Evolutionary conservation across 805 yeast genomes (phyloP).

Genomic region (Wickerhamomyces canadensis): DNA sequence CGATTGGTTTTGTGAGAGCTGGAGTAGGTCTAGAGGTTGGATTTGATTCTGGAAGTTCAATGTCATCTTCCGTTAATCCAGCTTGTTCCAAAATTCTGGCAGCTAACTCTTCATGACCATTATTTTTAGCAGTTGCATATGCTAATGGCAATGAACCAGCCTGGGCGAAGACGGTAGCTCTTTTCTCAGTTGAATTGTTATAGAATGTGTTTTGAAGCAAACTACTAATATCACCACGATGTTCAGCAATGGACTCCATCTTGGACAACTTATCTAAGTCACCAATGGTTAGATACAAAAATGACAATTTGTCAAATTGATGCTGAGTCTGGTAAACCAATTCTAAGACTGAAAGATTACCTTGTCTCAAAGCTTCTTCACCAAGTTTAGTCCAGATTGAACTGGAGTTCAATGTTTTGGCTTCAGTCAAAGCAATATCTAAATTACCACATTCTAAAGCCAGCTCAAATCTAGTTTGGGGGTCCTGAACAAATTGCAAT

Average conservation of each 20-base stretch:
- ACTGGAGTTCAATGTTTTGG: slow-evolving; percentile 63
- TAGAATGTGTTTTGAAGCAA: slow-evolving; percentile 80
- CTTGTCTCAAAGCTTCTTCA: slow-evolving; percentile 83
- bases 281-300: slow-evolving; percentile 82
- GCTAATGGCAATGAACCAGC: slow-evolving; percentile 87
- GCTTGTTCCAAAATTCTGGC: slow-evolving; percentile 64
- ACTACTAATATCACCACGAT: slow-evolving; percentile 74
- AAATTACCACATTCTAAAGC: slow-evolving; percentile 93
- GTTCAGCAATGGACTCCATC: slow-evolving; percentile 88
- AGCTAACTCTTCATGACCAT: slow-evolving; percentile 75
- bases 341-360: slow-evolving; percentile 81
- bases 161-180: slow-evolving; percentile 67
- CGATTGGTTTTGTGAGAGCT: slow-evolving; percentile 36
- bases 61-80: slow-evolving; percentile 56
- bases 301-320: slow-evolving; percentile 82
- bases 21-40: slow-evolving; percentile 44
- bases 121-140: slow-evolving; percentile 84
- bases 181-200: slow-evolving; percentile 65
- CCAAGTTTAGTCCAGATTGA: slow-evolving; percentile 79
- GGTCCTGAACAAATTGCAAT: slow-evolving; percentile 91
- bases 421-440: slow-evolving; percentile 83
- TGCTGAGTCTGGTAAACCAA: slow-evolving; percentile 83
- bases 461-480: slow-evolving; percentile 91
- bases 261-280: slow-evolving; percentile 66
- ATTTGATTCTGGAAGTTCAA: slow-evolving; percentile 55